Evolutionary conservation across 2,329 filamentous ascomycete genomes (phyloP).

Genomic region (Claviceps sp.): DNA sequence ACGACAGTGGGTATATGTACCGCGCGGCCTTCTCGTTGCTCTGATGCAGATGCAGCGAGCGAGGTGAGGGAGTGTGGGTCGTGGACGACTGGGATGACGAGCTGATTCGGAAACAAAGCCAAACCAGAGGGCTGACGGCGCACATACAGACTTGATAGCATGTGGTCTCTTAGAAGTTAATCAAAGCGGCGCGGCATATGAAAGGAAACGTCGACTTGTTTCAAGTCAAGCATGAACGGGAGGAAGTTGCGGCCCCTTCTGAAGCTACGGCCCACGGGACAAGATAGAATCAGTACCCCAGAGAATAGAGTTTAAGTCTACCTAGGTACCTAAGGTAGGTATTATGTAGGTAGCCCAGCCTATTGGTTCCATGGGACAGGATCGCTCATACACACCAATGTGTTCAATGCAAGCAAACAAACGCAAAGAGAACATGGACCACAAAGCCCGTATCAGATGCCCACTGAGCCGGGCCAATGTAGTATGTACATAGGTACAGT

Average conservation of each 20-base stretch:
- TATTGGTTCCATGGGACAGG: neutral
- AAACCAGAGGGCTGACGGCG: neutral
- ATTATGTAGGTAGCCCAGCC: neutral
- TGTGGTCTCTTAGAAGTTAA: neutral
- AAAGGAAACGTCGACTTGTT: neutral
- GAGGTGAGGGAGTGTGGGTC: neutral
- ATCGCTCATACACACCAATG: neutral
- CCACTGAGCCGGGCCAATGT: neutral
- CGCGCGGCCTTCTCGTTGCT: neutral
- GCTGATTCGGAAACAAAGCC: neutral
- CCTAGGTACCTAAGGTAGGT: too few relatives aligned
- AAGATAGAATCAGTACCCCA: neutral
- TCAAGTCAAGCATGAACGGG: neutral
- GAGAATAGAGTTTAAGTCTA: neutral
- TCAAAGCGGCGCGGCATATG: neutral
- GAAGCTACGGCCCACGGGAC: too few relatives aligned
- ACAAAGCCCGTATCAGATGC: neutral
- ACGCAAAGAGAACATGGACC: neutral
- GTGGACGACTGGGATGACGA: neutral
- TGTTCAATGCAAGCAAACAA: neutral
- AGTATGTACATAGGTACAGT: too few relatives aligned
- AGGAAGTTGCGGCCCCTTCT: too few relatives aligned
- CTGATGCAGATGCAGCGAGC: neutral
- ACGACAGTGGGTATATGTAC: neutral
- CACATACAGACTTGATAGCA: neutral